Base-by-base conservation (phyloP, 805 yeast genomes). In the Blastobotrys terrestris region DNA sequence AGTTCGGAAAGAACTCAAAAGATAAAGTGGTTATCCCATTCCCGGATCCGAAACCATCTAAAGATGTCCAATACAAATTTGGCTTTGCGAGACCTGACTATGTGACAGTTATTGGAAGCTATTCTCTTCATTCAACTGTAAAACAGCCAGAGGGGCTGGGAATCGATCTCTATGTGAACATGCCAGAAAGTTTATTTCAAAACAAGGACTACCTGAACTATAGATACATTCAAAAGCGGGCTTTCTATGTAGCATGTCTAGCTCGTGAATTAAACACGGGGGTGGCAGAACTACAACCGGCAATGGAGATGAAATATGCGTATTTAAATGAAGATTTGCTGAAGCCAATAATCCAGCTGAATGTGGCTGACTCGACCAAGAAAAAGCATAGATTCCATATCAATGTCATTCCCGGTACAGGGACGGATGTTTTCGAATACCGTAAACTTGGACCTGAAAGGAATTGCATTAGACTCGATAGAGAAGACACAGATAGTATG, bases 121-220 rank as follows among this genome's bases (percentile, higher is more conserved):
- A 88, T 72, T 94, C 96, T 2, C 73, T 92, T 58, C 88, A 88
- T 61, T 83, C 96, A 0, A 89, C 86, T 2, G 84, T 87, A 20
- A 77, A 80, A 46, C 78, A 78, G 56, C 83, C 84, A 21, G 74
- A 76, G 44, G 85, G 87, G 0, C 74, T 81, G 66, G 72, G 87
- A 3, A 78, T 92, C 19, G 99, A 94, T 66, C 77, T 94, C 26
- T 76, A 86, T 31, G 74, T 92, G 42, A 83, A 87, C 2, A 92
- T 94, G 91, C 96, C 97, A 3, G 69, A 72, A 49, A 69, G 72
- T 22, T 66, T 86, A 47, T 85, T 94, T 64, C 90, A 85, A 63
- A 83, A 84, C 49, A 94, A 94, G 70, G 99, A 94, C 67, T 88
- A 84, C 63, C 73, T 92, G 61, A 94, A 94, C 70, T 89, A 87